phyloP scores from a whole-genome alignment of 768 basidiomycete genomes.

The Albatrellus ellisii region DNA sequence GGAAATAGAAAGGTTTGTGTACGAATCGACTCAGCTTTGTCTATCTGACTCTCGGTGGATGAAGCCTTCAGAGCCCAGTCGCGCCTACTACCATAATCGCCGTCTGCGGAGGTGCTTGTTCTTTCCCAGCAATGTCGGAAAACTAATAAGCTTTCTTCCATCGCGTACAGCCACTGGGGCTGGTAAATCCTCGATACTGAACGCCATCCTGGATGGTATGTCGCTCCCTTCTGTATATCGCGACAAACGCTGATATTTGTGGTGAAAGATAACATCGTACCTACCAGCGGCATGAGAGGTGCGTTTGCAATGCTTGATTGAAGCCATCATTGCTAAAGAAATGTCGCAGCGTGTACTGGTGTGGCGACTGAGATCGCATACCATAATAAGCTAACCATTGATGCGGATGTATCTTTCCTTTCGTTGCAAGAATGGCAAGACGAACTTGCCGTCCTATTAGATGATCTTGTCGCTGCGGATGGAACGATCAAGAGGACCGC shows the following conservation, averaged over 20 bases:
- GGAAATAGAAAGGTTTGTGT: conserved; percentile 34
- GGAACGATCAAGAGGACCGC: conserved; percentile 37
- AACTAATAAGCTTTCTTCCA: conserved; percentile 1
- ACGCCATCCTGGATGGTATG: conserved; percentile 46
- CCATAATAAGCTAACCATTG: conserved; percentile 39
- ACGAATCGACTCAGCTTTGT: background rate
- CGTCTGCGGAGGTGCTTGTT: conserved; percentile 41
- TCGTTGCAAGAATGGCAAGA: conserved; percentile 42
- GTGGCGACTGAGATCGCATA: conserved; percentile 51
- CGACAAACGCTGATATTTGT: background rate
- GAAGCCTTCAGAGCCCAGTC: conserved; percentile 35
- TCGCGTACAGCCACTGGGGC: conserved; percentile 37
- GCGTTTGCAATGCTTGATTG: conserved; percentile 1
- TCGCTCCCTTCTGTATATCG: background rate
- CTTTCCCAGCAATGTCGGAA: background rate
- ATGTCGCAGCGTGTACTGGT: conserved; percentile 43
- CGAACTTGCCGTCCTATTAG: conserved; percentile 39
- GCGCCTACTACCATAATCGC: conserved; percentile 47
- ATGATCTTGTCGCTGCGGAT: conserved; percentile 48
- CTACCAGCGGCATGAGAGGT: conserved; percentile 57
- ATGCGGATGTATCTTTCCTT: conserved; percentile 47
- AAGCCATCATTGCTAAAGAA: background rate
- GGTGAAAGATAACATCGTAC: conserved; percentile 47
- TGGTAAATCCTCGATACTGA: conserved; percentile 48
- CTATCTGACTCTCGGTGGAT: background rate